Evolutionary conservation across 306 rosid genomes (phyloP).

Genomic region (Prunus mume): DNA sequence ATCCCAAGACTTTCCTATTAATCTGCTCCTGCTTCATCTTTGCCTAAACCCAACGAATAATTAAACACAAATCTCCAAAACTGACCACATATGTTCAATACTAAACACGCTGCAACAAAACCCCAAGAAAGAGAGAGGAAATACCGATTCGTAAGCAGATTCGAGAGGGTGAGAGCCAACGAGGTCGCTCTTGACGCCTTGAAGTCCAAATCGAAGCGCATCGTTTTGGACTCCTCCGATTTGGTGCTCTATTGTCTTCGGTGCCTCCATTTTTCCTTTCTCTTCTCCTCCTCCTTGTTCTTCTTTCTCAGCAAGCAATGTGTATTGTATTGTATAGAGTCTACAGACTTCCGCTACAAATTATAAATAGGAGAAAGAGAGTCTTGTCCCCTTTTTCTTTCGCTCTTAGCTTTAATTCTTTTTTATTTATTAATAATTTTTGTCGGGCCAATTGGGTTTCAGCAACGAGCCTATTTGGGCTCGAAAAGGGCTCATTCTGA

Average conservation of each 20-base stretch:
- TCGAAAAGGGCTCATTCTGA: background rate
- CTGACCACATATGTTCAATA: background rate
- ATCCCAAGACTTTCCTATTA: conserved; percentile 53
- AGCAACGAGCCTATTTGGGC: background rate
- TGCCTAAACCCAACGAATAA: conserved; percentile 30
- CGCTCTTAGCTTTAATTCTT: background rate
- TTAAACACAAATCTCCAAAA: background rate
- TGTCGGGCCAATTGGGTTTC: background rate
- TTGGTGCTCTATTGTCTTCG: conserved; percentile 72
- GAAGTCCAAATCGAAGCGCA: conserved; percentile 73
- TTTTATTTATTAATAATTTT: background rate
- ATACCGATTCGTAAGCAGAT: conserved; percentile 65
- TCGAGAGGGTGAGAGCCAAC: conserved; percentile 73
- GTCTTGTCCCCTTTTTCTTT: background rate
- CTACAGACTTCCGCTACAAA: background rate
- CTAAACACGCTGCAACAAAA: background rate
- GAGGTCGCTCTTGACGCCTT: conserved; percentile 68
- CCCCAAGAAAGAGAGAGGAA: background rate
- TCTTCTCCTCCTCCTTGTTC: background rate
- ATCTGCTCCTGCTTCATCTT: conserved; percentile 40
- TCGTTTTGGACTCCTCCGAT: conserved; percentile 87
- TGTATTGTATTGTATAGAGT: background rate
- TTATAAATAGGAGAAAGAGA: background rate
- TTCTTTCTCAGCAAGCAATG: conserved; percentile 16
- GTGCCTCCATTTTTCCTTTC: conserved; percentile 43